Percentiles rank a stretch among this genome's conserved stretches.
Evolutionary conservation across 164 flowering plant species (phyloP).

Genomic region (Vitis rotundifolia): DNA sequence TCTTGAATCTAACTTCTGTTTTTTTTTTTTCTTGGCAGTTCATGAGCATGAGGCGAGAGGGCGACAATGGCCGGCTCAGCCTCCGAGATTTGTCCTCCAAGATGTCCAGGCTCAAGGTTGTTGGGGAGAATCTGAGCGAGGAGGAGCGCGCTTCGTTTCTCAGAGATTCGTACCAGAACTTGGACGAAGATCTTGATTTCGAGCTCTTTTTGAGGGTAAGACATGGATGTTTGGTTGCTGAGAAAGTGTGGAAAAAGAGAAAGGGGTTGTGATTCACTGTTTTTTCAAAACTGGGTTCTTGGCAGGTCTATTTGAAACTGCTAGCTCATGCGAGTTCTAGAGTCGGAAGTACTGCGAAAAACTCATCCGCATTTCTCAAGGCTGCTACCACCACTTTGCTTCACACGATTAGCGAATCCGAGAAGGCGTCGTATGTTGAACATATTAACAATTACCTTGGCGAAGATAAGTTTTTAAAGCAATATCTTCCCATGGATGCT

Average conservation of each 20-base stretch:
- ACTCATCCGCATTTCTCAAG: slow-evolving; percentile 81
- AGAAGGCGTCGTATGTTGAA: slow-evolving; percentile 81
- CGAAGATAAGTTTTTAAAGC: slow-evolving; percentile 67
- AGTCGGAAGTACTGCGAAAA: slow-evolving; percentile 58
- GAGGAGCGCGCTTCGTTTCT: slow-evolving; percentile 63
- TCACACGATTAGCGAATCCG: slow-evolving; percentile 87
- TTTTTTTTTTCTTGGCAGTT: slow-evolving; percentile 39
- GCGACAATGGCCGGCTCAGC: slow-evolving; percentile 38
- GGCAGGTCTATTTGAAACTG: slow-evolving; percentile 75
- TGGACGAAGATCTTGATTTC: slow-evolving; percentile 75
- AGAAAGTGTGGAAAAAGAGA: neutral
- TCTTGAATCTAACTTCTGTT: neutral
- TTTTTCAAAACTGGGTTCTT: neutral
- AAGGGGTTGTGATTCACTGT: too few relatives aligned
- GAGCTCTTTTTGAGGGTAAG: slow-evolving; percentile 79
- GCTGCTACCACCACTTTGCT: slow-evolving; percentile 84
- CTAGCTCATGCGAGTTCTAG: slow-evolving; percentile 59
- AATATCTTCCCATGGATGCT: slow-evolving; percentile 74
- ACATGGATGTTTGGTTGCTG: neutral
- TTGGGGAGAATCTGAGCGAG: slow-evolving; percentile 79
- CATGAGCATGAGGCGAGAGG: slow-evolving; percentile 69
- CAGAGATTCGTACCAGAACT: slow-evolving; percentile 40
- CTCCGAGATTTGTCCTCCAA: slow-evolving; percentile 60
- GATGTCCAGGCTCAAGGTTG: slow-evolving; percentile 74
- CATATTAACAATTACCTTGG: slow-evolving; percentile 86